phyloP scores from a whole-genome alignment of 805 yeast genomes.

The Pichia ethanolica region DNA sequence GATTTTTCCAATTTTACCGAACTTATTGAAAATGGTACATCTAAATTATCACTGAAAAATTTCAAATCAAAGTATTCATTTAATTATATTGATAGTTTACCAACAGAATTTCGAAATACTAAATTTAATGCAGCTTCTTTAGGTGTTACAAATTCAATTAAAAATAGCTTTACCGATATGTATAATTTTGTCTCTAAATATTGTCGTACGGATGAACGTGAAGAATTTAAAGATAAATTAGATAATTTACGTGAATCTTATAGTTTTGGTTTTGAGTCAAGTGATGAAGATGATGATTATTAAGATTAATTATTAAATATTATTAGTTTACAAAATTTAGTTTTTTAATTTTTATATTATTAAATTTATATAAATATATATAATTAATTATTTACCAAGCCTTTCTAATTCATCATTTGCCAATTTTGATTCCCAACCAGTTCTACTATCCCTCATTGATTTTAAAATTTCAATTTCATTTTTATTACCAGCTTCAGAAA shows the following conservation, averaged over 20 bases:
- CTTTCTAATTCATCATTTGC: constrained; percentile 16
- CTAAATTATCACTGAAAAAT: neutral
- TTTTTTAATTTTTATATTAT: neutral
- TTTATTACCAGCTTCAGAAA: constrained; percentile 4
- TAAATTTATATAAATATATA: neutral
- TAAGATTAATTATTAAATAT: neutral
- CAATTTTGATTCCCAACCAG: constrained; percentile 2
- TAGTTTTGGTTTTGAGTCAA: constrained; percentile 9
- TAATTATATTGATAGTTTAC: constrained; percentile 28
- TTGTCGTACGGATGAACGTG: constrained; percentile 41
- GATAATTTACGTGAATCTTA: constrained; percentile 9
- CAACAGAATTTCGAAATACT: constrained; percentile 16
- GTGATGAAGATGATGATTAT: constrained; percentile 8
- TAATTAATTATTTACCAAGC: constrained; percentile 10
- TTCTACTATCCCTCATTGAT: constrained; percentile 2
- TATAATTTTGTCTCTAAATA: constrained; percentile 19
- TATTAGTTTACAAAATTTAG: neutral
- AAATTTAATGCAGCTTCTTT: constrained; percentile 13
- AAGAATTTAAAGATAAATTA: constrained; percentile 36
- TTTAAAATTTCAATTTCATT: constrained; percentile 3
- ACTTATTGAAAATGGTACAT: constrained; percentile 15
- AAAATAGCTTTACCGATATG: constrained; percentile 18
- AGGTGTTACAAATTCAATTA: constrained; percentile 20
- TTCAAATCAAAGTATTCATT: constrained; percentile 11
- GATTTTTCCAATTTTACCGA: constrained; percentile 6